Base-by-base conservation (phyloP, 2,329 filamentous ascomycete species). In the Penicillium sclerotiorum region DNA sequence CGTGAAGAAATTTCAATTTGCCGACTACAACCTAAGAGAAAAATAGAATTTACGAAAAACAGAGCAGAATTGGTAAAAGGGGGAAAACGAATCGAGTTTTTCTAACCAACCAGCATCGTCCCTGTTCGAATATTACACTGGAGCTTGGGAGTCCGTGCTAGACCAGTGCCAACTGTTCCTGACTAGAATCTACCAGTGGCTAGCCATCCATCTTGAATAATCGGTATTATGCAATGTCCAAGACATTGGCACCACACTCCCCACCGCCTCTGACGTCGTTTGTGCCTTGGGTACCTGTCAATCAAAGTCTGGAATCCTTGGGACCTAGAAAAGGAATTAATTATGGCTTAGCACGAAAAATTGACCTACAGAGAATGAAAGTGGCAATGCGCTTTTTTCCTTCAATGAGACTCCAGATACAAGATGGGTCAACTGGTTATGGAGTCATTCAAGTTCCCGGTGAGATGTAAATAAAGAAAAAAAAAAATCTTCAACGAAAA, bases 241-340 rank as follows among this genome's bases (percentile, higher is more conserved):
- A 40, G 23, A 28, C 17, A 12, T n/a, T 18, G 25, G 23, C 15
- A 5, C 12, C 28, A 36, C 33, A 17, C 11, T 32, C 40, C 8
- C 25, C 15, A 20, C 44, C 52, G 49, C 58, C 57, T 53, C 57
- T 61, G 55, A 61, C 58, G 58, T 60, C 22, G 50, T 32, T 15
- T 25, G 40, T 22, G 33, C 37, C 30, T 51, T 45, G 45, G 45
- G 57, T 56, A 49, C 57, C 55, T 61, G 58, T 49, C 55, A 51
- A 56, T 55, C 56, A 20, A 18, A 57, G 50, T 53, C 58, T 57
- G 48, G 55, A 54, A 45, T 45, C 45, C 30, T 25, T 44, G 36
- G 36, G 15, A 18, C 20, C 11, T 7, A 18, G 13, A 17, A 9
- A 21, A 38, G n/a, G n/a, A n/a, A n/a, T n/a, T 12, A 30, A 22